Base-by-base conservation (phyloP, 768 basidiomycete genomes). In the Hypholoma sublateritium region DNA sequence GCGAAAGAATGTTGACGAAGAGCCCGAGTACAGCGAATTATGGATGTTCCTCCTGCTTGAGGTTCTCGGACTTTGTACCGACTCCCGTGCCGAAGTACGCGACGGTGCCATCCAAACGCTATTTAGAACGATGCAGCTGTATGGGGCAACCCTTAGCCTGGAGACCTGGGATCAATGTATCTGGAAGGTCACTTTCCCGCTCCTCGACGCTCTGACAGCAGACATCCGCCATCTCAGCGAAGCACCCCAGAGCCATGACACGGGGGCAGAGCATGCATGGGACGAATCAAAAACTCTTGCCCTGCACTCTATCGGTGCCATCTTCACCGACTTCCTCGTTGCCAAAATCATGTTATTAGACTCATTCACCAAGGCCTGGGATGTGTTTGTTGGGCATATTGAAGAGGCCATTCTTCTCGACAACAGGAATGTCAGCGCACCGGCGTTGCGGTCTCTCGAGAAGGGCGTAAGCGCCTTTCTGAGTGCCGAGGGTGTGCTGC, bases 41-140 rank as follows among this genome's bases (percentile, higher is more conserved):
- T 99, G 96, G 96, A 92, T 97, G 85, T 89, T 87, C 71, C 81
- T 98, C 5, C 75, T 98, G 2, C 75, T 86, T 5, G 91, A 95
- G 69, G 83, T 98, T 2, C 80, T 95, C 3, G 86, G 87, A 1
- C 76, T 98, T 1, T 93, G 92, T 59, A 82, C 85, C 2, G 96
- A 98, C 65, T 66, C 80, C 0, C 82, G 96, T 32, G 85, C 88
- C 17, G 95, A 99, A 67, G 93, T 96, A 0, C 84, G 95, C 16
- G 89, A 91, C 61, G 93, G 93, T 1, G 95, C 96, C 9, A 95
- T 98, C 44, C 95, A 97, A 71, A 98, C 95, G 1, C 69, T 99
- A 52, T 98, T 97, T 74, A 82, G 95, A 47, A 92, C 93, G 2
- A 84, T 98, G 75, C 93, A 96, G 70, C 78, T 98, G 9, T 98